Percentiles rank a stretch among this genome's conserved stretches.
Evolutionary conservation across 1,284 basidiomycete genomes (phyloP).

Genomic region (Golubevia pallescens): DNA sequence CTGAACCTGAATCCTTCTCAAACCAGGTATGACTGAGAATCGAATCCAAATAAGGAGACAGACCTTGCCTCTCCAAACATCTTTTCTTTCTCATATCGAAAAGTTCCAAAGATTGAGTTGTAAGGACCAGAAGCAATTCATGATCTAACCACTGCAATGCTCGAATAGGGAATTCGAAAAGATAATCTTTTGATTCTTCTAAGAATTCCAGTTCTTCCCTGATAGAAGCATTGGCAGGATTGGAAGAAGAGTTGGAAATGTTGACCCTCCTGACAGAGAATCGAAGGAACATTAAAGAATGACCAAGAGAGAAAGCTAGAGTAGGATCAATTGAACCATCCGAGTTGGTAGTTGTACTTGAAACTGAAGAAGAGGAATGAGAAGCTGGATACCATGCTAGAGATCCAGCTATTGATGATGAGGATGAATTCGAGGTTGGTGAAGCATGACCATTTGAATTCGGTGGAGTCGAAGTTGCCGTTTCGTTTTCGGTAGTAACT

Average conservation of each 20-base stretch:
- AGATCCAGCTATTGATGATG: conserved; percentile 12
- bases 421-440: neutral
- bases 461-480: neutral
- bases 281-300: conserved; percentile 28
- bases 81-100: conserved; percentile 36
- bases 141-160: conserved; percentile 67
- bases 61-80: conserved; percentile 34
- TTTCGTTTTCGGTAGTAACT: neutral
- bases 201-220: conserved; percentile 45
- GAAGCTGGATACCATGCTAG: conserved; percentile 54
- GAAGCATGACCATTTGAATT: neutral
- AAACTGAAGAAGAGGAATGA: conserved; percentile 5
- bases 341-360: neutral
- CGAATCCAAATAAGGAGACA: neutral
- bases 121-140: conserved; percentile 36
- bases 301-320: conserved; percentile 48
- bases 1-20: neutral
- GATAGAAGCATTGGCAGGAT: neutral
- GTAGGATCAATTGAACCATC: conserved; percentile 17
- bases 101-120: conserved; percentile 21
- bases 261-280: conserved; percentile 8
- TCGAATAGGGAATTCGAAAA: conserved; percentile 62
- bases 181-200: conserved; percentile 61
- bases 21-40: too few species aligned
- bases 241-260: too few species aligned